Evolutionary conservation across 2,329 filamentous ascomycete genomes (phyloP), one percentile per base, ranked within the genome.

Genomic region (Colletotrichum orchidophilum): DNA sequence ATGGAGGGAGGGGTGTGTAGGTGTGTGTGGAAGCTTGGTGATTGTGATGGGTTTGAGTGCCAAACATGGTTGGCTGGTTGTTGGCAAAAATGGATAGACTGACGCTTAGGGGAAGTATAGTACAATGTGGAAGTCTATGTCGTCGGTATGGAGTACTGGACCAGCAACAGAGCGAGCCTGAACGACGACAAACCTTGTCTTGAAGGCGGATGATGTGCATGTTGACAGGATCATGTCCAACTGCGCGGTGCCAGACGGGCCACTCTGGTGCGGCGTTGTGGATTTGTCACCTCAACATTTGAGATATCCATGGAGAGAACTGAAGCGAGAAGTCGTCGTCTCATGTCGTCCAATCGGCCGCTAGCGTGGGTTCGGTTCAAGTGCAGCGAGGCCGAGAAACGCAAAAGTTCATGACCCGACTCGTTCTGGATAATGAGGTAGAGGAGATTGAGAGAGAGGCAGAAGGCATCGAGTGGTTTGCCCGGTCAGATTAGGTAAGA

Each of bases 181-280:
- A 27, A 35, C 21, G 24, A 12, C 61, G 12, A 6, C 13, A 42
- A 49, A 26, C 50, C 62, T 71, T 67, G 63, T 67, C 57, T n/a
- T 54, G n/a, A 33, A 50, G 59, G 12, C 18, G 35, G 52, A 67
- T 71, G 68, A 55, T 71, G 50, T 67, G 68, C 68, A 71, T 71
- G 50, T 62, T 49, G 63, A 57, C 63, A 46, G 15, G 50, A 71
- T 58, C 42, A 12, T 12, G 64, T 46, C 57, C 63, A 27, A 33
- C 63, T 54, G 57, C 53, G 66, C 39, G 68, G 50, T 60, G 55
- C 15, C 49, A 63, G 54, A 46, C 27, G n/a, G n/a, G 42, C 27
- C n/a, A 50, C 58, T 49, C 12, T 49, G 27, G 49, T 50, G 42
- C 58, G 9, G 46, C 21, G 12, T 49, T 24, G 59, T 35, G 29